These are phyloP conservation scores for Sclerotinia subarctica DNA, from an alignment of 2,329 filamentous ascomycete species.

Conservation along the genomic window DNA sequence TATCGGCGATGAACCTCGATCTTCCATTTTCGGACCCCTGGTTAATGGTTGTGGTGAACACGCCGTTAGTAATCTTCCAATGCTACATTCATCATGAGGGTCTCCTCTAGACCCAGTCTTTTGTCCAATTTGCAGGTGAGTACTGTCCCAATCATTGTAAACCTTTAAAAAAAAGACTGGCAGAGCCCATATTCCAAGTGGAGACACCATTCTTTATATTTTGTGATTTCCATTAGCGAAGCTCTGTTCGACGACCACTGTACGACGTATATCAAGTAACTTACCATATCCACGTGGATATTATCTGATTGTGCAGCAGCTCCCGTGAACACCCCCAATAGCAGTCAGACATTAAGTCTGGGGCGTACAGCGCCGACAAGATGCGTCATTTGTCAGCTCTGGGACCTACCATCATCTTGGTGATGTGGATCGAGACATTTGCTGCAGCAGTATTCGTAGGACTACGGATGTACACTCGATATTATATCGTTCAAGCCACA, in stretches of 20 bases:
- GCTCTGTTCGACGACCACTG: background rate
- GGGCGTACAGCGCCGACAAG: background rate
- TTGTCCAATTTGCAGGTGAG: background rate
- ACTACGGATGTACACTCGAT: constrained; percentile 13
- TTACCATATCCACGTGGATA: background rate
- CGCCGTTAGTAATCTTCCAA: background rate
- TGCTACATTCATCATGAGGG: background rate
- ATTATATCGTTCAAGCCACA: background rate
- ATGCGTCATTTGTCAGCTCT: constrained; percentile 6
- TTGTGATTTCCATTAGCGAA: background rate
- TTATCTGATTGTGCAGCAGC: background rate
- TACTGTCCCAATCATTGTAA: background rate
- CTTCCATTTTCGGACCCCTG: background rate
- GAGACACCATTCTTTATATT: background rate
- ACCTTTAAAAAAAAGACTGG: background rate
- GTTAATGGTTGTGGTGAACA: background rate
- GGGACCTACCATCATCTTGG: constrained; percentile 10
- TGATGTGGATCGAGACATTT: constrained; percentile 14
- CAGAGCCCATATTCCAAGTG: background rate
- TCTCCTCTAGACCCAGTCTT: background rate
- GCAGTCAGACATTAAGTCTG: background rate
- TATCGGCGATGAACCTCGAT: background rate
- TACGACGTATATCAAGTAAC: background rate
- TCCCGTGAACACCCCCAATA: background rate
- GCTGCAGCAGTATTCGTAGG: background rate